Evolutionary conservation across 352 stramenopile species (phyloP), one percentile per base, ranked within the genome.

Genomic region (Globisporangium rhizosaccharum): DNA sequence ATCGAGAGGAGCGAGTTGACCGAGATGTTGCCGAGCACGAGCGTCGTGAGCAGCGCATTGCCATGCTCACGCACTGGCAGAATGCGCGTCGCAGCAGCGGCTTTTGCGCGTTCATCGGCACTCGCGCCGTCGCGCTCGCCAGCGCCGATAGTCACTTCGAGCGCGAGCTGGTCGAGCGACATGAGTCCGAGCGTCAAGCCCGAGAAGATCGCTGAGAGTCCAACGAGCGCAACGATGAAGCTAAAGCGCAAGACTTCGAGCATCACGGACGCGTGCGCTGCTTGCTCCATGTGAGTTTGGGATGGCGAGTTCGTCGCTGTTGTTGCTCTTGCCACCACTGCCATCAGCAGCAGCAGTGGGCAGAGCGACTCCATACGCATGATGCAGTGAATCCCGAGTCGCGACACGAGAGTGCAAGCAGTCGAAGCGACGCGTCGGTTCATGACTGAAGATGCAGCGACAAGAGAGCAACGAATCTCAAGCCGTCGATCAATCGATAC

Each of bases 1-100:
- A 99, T 99, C 5, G 97, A 98, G 4, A 99, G 71, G 45, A 98
- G 46, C 41, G 94, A 94, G 71, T 99, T 99, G 11, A 99, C 96
- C 2, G 84, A 84, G 2, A 99, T 94, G 65, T 99, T 99, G 52
- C 96, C 97, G 12, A 99, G 68, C 17, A 99, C 79, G 39, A 99
- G 76, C 18, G 97, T 99, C 67, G 96, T 98, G 37, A 99, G 86
- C 46, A 99, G 76, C 23, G 98, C 75, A 70, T 99, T 99, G 39
- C 97, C 97, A 69, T 98, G 85, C 39, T 85, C 67, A 17, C 97
- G 88, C 33, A 99, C 65, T 3, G 90, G 86, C 20, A 85, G 48
- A 41, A 98, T 97, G 48, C 83, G 87, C 48, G 51, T 72, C 0
- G 89, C 87, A 12, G 70, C 75, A 17, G 59, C 53, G 17, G 72